Percentiles rank a stretch among this genome's conserved stretches.
Evolutionary conservation across 768 basidiomycete genomes (phyloP).

Genomic region (Naematelia aurantialba): DNA sequence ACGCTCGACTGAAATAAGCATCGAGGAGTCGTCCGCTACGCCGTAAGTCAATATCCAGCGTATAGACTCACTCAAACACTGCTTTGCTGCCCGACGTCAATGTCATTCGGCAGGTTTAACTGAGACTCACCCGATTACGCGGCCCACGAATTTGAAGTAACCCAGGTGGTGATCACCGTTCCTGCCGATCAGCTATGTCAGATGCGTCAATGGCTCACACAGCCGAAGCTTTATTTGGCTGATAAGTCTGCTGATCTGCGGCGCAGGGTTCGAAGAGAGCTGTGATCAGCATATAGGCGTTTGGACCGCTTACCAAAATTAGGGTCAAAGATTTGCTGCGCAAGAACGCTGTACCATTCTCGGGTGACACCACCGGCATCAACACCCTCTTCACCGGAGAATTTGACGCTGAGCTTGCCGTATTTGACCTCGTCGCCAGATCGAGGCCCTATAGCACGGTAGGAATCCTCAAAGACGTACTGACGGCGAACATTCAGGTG

Average conservation of each 20-base stretch:
- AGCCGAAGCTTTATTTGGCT: conserved; percentile 59
- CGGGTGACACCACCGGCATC: conserved; percentile 97
- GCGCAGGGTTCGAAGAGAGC: conserved; percentile 98
- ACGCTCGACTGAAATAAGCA: conserved; percentile 93
- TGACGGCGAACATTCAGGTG: conserved; percentile 47
- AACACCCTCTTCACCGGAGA: conserved; percentile 94
- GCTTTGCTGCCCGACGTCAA: conserved; percentile 62
- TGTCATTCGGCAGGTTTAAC: not conserved
- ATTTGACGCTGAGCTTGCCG: conserved; percentile 92
- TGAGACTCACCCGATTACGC: conserved; percentile 65
- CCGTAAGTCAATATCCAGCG: conserved; percentile 11
- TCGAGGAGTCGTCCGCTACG: conserved; percentile 76
- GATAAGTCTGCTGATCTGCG: conserved; percentile 89
- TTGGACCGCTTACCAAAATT: conserved; percentile 59
- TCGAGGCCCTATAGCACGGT: conserved; percentile 81
- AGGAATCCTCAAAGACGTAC: conserved; percentile 97
- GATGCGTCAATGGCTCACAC: conserved; percentile 14
- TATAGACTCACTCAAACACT: conserved; percentile 65
- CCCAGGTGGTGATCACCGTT: conserved; percentile 84
- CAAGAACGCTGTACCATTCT: conserved; percentile 98
- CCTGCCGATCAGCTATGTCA: conserved; percentile 72
- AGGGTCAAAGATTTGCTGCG: conserved; percentile 98
- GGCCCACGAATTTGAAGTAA: conserved; percentile 98
- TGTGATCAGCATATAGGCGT: conserved; percentile 16
- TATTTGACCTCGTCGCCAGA: conserved; percentile 95